Evolutionary conservation across 108 stramenopile genomes (phyloP), one percentile per base, ranked within the genome.

Genomic region (Mediolabrus comicus): DNA sequence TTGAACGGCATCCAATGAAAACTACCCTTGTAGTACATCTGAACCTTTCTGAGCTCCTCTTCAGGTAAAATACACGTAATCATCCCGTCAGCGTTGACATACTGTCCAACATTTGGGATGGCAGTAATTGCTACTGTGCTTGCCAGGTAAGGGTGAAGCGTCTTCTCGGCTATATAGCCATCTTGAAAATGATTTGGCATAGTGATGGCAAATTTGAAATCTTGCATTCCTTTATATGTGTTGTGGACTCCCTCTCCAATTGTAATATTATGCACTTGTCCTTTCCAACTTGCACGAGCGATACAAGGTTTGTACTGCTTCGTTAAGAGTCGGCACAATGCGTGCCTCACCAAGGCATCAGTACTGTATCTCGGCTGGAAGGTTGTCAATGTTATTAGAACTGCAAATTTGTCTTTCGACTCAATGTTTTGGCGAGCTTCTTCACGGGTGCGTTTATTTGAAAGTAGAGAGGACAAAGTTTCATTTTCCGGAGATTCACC

Each of bases 1-100:
- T 72, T 72, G 30, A 72, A 72, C 12, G 71, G 62, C 71, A 72
- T 64, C 39, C 36, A 72, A 27, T 59, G 10, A 27, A 31, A 58
- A 16, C 13, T 28, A 8, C 62, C 56, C 22, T 17, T 57, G 8
- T 32, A 32, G 33, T 34, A 57, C 34, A 32, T 57, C 33, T 32
- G 33, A 2, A 34, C 56, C 29, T 57, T 34, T 34, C 17, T 14
- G 3, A 57, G 34, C 29, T 32, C 34, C 36, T 68, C 53, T 57
- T 58, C 30, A 0, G 67, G 55, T n/a, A 68, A 3, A 7, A 25
- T 29, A 30, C 67, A 68, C 4, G 39, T 5, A 3, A 68, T 33
- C 17, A 51, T 35, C 36, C 67, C 53, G 2, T 68, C 54, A 34
- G 29, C 70, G 36, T 71, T 71, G 60, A 62, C 25, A 53, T 62